These are phyloP conservation scores for Yamadazyma sp. DNA, from an alignment of 1,139 yeast genomes.

Conservation along the genomic window DNA sequence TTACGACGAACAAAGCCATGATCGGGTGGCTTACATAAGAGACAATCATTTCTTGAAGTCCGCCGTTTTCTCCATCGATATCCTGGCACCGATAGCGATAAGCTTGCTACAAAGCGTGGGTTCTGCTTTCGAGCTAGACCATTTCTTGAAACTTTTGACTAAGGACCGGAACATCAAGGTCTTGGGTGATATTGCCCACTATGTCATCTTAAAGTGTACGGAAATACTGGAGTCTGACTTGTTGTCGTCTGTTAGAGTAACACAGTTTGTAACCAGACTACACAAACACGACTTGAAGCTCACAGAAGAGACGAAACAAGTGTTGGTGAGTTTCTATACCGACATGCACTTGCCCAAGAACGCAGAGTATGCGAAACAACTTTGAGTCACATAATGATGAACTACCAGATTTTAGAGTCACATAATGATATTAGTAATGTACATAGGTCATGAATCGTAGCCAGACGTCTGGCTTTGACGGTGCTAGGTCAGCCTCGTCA, in stretches of 20 bases:
- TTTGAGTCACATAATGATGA: neutral
- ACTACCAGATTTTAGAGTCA: neutral
- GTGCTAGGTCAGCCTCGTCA: slow-evolving; percentile 3
- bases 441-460: slow-evolving; percentile 7
- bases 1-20: slow-evolving; percentile 8
- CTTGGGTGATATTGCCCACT: slow-evolving; percentile 14
- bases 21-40: slow-evolving; percentile 14
- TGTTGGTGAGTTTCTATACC: slow-evolving; percentile 1
- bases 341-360: neutral
- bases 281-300: slow-evolving; percentile 6
- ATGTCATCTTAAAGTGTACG: slow-evolving; percentile 15
- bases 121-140: slow-evolving; percentile 28
- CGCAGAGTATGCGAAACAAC: neutral
- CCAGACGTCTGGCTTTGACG: too few relatives aligned
- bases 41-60: slow-evolving; percentile 33
- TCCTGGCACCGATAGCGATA: slow-evolving; percentile 20
- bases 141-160: slow-evolving; percentile 24
- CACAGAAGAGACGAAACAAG: slow-evolving; percentile 1
- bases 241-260: slow-evolving; percentile 4
- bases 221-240: slow-evolving; percentile 2
- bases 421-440: slow-evolving; percentile 2
- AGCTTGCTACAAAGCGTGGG: slow-evolving; percentile 21
- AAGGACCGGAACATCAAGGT: slow-evolving; percentile 15
- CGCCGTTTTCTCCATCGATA: slow-evolving; percentile 25
- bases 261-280: slow-evolving; percentile 9